Evolutionary conservation across 2,329 filamentous ascomycete genomes (phyloP), one percentile per base, ranked within the genome.

Genomic region (Penicillium sumatraense): DNA sequence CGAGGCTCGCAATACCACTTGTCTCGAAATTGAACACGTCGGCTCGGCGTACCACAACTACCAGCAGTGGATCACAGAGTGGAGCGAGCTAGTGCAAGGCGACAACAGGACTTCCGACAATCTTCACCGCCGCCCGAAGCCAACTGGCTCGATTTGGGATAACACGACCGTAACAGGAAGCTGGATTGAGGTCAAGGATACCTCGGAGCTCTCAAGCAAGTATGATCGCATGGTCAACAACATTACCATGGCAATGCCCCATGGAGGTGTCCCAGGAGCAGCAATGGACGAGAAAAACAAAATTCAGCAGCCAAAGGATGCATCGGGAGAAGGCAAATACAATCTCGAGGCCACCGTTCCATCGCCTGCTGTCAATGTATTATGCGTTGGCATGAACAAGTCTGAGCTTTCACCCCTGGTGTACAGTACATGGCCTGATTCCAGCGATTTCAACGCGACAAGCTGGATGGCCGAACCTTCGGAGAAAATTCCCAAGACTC

Each of bases 161-260:
- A 91, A 92, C 60, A 91, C 87, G 0, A 91, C 89, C 0, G 78
- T 93, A 51, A 80, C 75, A 1, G 87, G 85, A 0, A 79, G 84
- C 2, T 95, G 90, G 90, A 85, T 92, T 33, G 80, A 89, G 2
- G 74, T 80, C 8, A 73, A 80, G 29, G 78, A 90, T 52, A 81
- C 86, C 16, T 78, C 79, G 0, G 70, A 75, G 3, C 74, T 79
- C 0, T 87, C 81, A 3, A 67, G 78, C 4, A 67, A 78, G 10
- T 70, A 83, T 50, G 73, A 77, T 0, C 80, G 89, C 23, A 79
- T 89, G 33, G 77, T 93, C 64, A 90, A 92, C 68, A 92, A 93
- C 59, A 84, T 91, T 23, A 89, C 88, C 0, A 79, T 93, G 61
- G 89, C 89, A 0, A 88, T 93, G 82, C 90, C 90, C 0, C 90